Base-by-base conservation (phyloP, 495 filamentous ascomycete species). In the Extremus antarcticus region DNA sequence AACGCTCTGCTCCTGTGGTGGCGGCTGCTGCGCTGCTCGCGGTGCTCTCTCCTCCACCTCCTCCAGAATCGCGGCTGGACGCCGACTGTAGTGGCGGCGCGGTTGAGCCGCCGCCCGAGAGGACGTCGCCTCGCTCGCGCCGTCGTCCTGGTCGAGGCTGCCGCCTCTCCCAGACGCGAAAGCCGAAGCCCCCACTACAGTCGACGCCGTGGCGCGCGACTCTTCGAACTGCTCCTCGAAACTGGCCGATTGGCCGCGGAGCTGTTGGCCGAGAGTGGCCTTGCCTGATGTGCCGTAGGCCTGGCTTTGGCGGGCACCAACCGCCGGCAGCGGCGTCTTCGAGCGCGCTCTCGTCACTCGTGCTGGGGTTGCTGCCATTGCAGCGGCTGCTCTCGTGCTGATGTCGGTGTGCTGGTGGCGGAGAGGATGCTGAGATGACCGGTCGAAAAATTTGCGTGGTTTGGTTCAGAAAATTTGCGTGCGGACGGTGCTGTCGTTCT, bases 241-340 rank as follows among this genome's bases (percentile, higher is more conserved):
- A 13, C 7, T 13, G 13, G 29, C 29, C 7, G 29, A 35, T 13
- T 35, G 29, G 15, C 24, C 40, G 43, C 38, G 35, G 2, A 60
- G 21, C 35, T 60, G 57, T 3, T 19, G 38, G 1, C 43, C 9
- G 9, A 60, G 20, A 17, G 17, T 40, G 23, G 57, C 46, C 25
- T 51, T 60, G 38, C 57, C 57, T 3, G 24, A 32, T 11, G 57
- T 25, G 20, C 57, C 57, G 49, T 60, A 60, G 3, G 41, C 47
- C 45, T 35, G 47, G 48, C 53, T 60, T 25, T 48, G 46, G 13
- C 25, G 23, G 20, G 46, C 20, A 9, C 10, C 46, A 21, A 48
- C 25, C 11, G 46, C 19, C 23, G 46, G 46, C 13, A 48, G 46
- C 3, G 46, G 46, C 8, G 10, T 48, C 24, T 48, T 48, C 23